A percentile compares a stretch with the other conserved stretches of the same genome.
phyloP scores from a whole-genome alignment of 192 early-diverging fungal species.

The Linnemannia hyalina region DNA sequence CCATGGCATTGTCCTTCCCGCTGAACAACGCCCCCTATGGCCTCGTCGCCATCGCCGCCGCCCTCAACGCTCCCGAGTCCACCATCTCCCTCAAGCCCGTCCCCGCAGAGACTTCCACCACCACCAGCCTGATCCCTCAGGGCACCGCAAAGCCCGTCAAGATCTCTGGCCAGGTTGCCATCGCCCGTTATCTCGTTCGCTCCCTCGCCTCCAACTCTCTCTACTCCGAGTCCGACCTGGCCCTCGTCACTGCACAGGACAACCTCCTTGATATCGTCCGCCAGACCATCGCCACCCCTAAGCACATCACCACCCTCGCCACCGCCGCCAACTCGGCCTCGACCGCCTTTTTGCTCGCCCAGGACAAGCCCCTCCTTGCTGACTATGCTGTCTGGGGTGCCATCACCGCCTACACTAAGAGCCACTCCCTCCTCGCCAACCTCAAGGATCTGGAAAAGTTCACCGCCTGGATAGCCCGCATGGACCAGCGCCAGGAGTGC shows the following conservation, averaged over 20 bases:
- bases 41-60: conserved; percentile 37
- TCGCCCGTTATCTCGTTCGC: conserved; percentile 54
- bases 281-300: conserved; percentile 50
- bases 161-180: conserved; percentile 33
- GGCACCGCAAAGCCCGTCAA: conserved; percentile 20
- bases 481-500: conserved; percentile 44
- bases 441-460: conserved; percentile 46
- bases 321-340: conserved; percentile 38
- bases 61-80: conserved; percentile 19
- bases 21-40: conserved; percentile 55
- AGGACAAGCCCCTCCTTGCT: conserved; percentile 46
- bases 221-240: conserved; percentile 34
- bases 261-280: conserved; percentile 47
- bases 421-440: conserved; percentile 39
- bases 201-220: conserved; percentile 13
- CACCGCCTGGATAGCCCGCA: conserved; percentile 40
- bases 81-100: conserved; percentile 30
- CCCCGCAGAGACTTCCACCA: conserved; percentile 11
- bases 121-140: conserved; percentile 22
- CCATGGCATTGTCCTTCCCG: conserved; percentile 53
- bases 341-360: conserved; percentile 34
- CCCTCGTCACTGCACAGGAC: conserved; percentile 30
- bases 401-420: conserved; percentile 55
- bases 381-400: conserved; percentile 59
- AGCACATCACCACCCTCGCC: conserved; percentile 54